Percentiles rank a stretch among this genome's conserved stretches.
phyloP scores from a whole-genome alignment of 805 yeast genomes.

The Candida takata region DNA sequence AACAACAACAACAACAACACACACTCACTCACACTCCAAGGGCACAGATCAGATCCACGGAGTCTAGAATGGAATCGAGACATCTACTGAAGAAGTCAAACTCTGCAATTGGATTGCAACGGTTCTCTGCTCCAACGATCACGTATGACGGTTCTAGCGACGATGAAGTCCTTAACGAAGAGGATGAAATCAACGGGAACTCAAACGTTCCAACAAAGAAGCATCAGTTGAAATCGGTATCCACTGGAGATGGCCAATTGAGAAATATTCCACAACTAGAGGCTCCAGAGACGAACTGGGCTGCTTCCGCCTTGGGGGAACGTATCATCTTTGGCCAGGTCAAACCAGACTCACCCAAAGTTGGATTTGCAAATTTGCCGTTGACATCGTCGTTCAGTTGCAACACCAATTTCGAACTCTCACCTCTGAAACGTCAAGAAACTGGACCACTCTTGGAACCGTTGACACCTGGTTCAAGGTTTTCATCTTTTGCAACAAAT shows the following conservation, averaged over 20 bases:
- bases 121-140: slow-evolving; percentile 9
- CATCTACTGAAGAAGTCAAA: slow-evolving; percentile 21
- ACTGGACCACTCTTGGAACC: slow-evolving; percentile 66
- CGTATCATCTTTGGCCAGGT: slow-evolving; percentile 27
- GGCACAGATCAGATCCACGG: slow-evolving; percentile 18
- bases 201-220: slow-evolving; percentile 18
- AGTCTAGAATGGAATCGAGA: slow-evolving; percentile 6
- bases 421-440: slow-evolving; percentile 50
- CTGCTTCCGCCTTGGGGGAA: slow-evolving; percentile 35
- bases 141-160: slow-evolving; percentile 8
- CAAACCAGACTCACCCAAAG: slow-evolving; percentile 10
- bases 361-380: slow-evolving; percentile 14
- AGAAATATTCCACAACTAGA: slow-evolving; percentile 28
- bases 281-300: slow-evolving; percentile 35
- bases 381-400: slow-evolving; percentile 62
- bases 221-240: slow-evolving; percentile 11
- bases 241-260: slow-evolving; percentile 16
- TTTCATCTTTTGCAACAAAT: slow-evolving; percentile 11
- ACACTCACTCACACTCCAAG: slow-evolving; percentile 19
- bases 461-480: slow-evolving; percentile 43
- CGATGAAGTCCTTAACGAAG: slow-evolving; percentile 1
- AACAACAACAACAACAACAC: no score
- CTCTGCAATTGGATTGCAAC: slow-evolving; percentile 24
- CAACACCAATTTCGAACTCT: slow-evolving; percentile 54
- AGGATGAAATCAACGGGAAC: slow-evolving; percentile 3